Conservation (phyloP, 345 rosid genomes). For the Erucastrum elatum region DNA sequence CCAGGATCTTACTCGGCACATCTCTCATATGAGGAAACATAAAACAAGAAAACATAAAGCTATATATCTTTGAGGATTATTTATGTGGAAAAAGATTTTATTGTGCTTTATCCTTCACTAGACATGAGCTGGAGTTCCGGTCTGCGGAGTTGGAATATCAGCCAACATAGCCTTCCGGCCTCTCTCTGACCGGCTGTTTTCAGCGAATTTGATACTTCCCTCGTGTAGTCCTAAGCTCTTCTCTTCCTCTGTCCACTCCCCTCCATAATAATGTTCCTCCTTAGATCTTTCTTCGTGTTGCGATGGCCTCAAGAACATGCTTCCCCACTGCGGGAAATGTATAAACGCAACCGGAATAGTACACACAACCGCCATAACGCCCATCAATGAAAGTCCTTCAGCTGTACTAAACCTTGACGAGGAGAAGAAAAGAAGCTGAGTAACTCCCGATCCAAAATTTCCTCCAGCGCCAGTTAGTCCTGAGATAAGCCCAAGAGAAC, state of each 20-base stretch:
- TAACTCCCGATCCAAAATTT: slow-evolving; percentile 76
- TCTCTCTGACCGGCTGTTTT: slow-evolving; percentile 72
- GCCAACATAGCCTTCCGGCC: slow-evolving; percentile 48
- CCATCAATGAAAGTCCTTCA: slow-evolving; percentile 64
- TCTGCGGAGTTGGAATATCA: slow-evolving; percentile 49
- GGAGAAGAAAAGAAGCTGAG: slow-evolving; percentile 70
- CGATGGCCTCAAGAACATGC: slow-evolving; percentile 51
- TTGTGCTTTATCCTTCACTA: slow-evolving; percentile 23
- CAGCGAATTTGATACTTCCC: slow-evolving; percentile 68
- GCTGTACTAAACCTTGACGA: slow-evolving; percentile 51
- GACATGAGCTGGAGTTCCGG: slow-evolving; percentile 56
- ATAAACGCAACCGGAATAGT: slow-evolving; percentile 53
- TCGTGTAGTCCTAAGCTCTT: slow-evolving; percentile 57
- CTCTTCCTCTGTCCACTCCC: slow-evolving; percentile 75
- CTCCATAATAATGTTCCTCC: slow-evolving; percentile 63
- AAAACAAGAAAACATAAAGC: slow-evolving; percentile 20
- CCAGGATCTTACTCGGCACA: slow-evolving; percentile 31
- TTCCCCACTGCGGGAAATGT: neutral
- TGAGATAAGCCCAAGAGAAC: slow-evolving; percentile 70
- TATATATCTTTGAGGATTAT: slow-evolving; percentile 8
- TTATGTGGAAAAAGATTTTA: slow-evolving; percentile 2
- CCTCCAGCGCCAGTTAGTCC: slow-evolving; percentile 84
- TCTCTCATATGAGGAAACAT: slow-evolving; percentile 4
- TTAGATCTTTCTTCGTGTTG: slow-evolving; percentile 44
- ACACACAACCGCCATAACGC: slow-evolving; percentile 68